Conservation (phyloP, 805 yeast species). For the Hanseniaspora occidentalis region DNA sequence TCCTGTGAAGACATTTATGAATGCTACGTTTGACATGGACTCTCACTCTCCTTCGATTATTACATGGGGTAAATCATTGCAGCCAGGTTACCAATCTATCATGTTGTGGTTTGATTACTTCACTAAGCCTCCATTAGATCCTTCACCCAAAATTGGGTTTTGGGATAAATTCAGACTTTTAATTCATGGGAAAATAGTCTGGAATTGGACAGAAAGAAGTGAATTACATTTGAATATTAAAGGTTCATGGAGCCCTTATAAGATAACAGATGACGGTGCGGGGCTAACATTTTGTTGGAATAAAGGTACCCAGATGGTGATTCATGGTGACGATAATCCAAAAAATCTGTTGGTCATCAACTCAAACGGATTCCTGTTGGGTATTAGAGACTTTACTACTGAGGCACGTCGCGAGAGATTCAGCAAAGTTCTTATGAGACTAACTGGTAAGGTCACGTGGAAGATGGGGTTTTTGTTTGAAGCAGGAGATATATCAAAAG, state of each 20-base stretch:
- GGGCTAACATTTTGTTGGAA: slow-evolving; percentile 60
- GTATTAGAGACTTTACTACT: slow-evolving; percentile 33
- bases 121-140: slow-evolving; percentile 60
- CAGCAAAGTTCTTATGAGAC: slow-evolving; percentile 42
- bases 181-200: slow-evolving; percentile 39
- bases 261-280: slow-evolving; percentile 41
- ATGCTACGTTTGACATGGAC: slow-evolving; percentile 32
- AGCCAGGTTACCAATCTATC: slow-evolving; percentile 45
- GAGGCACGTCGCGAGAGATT: slow-evolving; percentile 12
- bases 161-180: slow-evolving; percentile 57
- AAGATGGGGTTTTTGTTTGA: slow-evolving; percentile 64
- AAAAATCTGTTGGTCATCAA: slow-evolving; percentile 39
- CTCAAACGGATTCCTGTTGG: slow-evolving; percentile 45
- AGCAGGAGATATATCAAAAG: slow-evolving; percentile 32
- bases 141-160: slow-evolving; percentile 50
- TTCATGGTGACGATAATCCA: slow-evolving; percentile 39
- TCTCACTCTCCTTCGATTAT: slow-evolving; percentile 38
- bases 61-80: slow-evolving; percentile 54
- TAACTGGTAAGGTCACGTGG: slow-evolving; percentile 67
- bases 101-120: slow-evolving; percentile 55
- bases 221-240: slow-evolving; percentile 54
- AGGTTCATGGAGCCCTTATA: slow-evolving; percentile 47
- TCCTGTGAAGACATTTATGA: slow-evolving; percentile 43
- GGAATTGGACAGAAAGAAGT: slow-evolving; percentile 31
- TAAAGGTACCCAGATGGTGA: slow-evolving; percentile 34